phyloP scores from a whole-genome alignment of 208 protist species.

The Trypanosoma cruzi region DNA sequence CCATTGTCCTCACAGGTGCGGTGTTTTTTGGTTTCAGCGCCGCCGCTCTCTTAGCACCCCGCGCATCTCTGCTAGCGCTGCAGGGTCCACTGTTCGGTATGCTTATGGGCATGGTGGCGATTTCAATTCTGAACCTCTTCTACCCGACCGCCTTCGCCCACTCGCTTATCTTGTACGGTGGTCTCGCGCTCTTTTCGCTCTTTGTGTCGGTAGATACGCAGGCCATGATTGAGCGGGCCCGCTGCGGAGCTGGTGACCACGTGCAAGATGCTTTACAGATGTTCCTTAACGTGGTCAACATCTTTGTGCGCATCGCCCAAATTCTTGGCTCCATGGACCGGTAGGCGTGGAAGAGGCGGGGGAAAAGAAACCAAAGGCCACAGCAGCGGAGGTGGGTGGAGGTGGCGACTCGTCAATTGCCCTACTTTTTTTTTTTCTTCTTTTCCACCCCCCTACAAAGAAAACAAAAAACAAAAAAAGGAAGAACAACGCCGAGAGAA shows the following conservation, averaged over 20 bases:
- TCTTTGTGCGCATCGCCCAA: conserved; percentile 88
- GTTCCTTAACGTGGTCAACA: conserved; percentile 90
- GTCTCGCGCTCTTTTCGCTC: conserved; percentile 84
- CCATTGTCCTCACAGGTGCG: conserved; percentile 77
- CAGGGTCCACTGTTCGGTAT: conserved; percentile 87
- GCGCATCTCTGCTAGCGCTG: conserved; percentile 77
- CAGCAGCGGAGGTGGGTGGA: not conserved
- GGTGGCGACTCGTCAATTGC: too few species aligned
- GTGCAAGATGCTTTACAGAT: conserved; percentile 84
- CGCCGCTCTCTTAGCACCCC: conserved; percentile 78
- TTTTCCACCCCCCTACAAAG: not conserved
- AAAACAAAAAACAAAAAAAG: not conserved
- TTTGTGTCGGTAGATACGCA: conserved; percentile 86
- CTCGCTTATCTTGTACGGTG: conserved; percentile 86
- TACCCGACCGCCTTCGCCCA: conserved; percentile 85
- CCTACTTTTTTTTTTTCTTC: too few species aligned
- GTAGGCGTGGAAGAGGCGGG: not conserved
- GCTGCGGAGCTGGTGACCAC: conserved; percentile 79
- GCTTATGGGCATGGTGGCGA: conserved; percentile 82
- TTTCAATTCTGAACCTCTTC: conserved; percentile 86
- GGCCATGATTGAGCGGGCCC: conserved; percentile 90
- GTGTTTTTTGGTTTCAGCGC: conserved; percentile 89
- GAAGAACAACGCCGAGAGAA: not conserved
- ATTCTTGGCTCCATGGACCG: conserved; percentile 68
- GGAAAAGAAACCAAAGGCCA: not conserved